These are phyloP conservation scores for Aspergillus ustus DNA, from an alignment of 2,329 filamentous ascomycete genomes.

Conservation along the genomic window DNA sequence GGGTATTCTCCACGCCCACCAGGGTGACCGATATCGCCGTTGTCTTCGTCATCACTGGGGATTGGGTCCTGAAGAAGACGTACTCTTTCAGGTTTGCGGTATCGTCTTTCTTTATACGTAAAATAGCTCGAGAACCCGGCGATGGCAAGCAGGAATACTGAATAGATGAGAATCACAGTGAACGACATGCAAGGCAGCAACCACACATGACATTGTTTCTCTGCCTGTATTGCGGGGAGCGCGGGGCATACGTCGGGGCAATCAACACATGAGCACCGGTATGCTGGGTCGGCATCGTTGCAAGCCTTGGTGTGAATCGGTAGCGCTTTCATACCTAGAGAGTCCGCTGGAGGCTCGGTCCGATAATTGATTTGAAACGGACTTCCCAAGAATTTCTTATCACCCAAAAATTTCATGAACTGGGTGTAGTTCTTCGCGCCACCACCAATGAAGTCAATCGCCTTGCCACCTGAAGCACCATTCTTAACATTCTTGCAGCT, in stretches of 20 bases:
- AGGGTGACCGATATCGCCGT: slow-evolving; percentile 80
- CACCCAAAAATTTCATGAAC: slow-evolving; percentile 88
- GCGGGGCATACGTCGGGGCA: slow-evolving; percentile 84
- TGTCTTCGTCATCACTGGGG: slow-evolving; percentile 90
- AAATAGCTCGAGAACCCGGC: slow-evolving; percentile 73
- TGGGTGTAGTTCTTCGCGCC: slow-evolving; percentile 87
- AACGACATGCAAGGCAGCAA: slow-evolving; percentile 92
- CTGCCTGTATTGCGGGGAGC: slow-evolving; percentile 74
- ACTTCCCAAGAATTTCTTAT: slow-evolving; percentile 87
- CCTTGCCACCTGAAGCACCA: slow-evolving; percentile 87
- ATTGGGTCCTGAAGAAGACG: slow-evolving; percentile 82
- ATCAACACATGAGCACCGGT: slow-evolving; percentile 91
- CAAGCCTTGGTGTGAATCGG: slow-evolving; percentile 80
- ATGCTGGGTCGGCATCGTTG: slow-evolving; percentile 84
- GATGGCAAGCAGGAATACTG: slow-evolving; percentile 71
- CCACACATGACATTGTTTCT: slow-evolving; percentile 79
- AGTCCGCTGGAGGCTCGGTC: slow-evolving; percentile 62
- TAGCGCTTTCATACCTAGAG: slow-evolving; percentile 72
- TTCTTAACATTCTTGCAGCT: slow-evolving; percentile 99
- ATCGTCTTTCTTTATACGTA: slow-evolving; percentile 73
- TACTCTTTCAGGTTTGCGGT: slow-evolving; percentile 79
- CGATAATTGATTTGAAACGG: slow-evolving; percentile 97
- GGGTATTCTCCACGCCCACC: slow-evolving; percentile 78
- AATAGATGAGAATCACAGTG: slow-evolving; percentile 84
- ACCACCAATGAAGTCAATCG: slow-evolving; percentile 95